A percentile compares a stretch with the other conserved stretches of the same genome.
Evolutionary conservation across 2,329 filamentous ascomycete genomes (phyloP).

Genomic region (Trichothecium sympodiale): DNA sequence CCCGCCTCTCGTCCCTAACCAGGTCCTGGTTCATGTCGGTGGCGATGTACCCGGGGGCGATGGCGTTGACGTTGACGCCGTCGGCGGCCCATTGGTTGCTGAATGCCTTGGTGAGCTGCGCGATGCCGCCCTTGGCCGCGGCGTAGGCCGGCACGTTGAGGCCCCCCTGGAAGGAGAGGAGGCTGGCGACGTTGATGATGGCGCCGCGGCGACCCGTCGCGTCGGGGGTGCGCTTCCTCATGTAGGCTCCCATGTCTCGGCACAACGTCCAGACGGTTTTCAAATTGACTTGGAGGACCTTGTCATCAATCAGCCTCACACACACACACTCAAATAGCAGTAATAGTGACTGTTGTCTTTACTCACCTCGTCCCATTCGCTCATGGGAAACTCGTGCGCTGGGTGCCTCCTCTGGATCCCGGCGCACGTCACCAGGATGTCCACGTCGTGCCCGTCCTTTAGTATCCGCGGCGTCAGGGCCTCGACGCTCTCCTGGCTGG

Average conservation of each 20-base stretch:
- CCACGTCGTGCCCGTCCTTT: slow-evolving; percentile 20
- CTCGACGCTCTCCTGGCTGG: slow-evolving; percentile 5
- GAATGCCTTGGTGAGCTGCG: slow-evolving; percentile 66
- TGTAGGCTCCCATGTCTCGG: slow-evolving; percentile 62
- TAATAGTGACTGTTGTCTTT: too few species aligned
- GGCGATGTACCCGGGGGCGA: slow-evolving; percentile 72
- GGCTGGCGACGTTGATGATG: slow-evolving; percentile 70
- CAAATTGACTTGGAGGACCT: slow-evolving; percentile 70
- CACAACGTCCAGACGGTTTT: slow-evolving; percentile 61
- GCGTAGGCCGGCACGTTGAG: slow-evolving; percentile 74
- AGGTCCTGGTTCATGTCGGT: slow-evolving; percentile 79
- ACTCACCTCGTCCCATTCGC: slow-evolving; percentile 51
- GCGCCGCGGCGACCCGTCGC: slow-evolving; percentile 42
- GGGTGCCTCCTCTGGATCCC: slow-evolving; percentile 57
- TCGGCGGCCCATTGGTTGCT: slow-evolving; percentile 66
- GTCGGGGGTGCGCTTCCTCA: slow-evolving; percentile 41
- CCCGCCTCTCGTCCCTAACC: slow-evolving; percentile 53
- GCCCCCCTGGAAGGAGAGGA: slow-evolving; percentile 69
- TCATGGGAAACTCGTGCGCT: slow-evolving; percentile 49
- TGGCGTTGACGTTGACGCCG: slow-evolving; percentile 69
- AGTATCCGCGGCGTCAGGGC: slow-evolving; percentile 9
- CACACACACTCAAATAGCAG: too few species aligned
- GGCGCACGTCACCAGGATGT: slow-evolving; percentile 55
- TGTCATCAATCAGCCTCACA: neutral
- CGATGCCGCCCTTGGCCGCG: slow-evolving; percentile 66